Conservation (phyloP, 306 rosid genomes). For the Lagenaria siceraria region DNA sequence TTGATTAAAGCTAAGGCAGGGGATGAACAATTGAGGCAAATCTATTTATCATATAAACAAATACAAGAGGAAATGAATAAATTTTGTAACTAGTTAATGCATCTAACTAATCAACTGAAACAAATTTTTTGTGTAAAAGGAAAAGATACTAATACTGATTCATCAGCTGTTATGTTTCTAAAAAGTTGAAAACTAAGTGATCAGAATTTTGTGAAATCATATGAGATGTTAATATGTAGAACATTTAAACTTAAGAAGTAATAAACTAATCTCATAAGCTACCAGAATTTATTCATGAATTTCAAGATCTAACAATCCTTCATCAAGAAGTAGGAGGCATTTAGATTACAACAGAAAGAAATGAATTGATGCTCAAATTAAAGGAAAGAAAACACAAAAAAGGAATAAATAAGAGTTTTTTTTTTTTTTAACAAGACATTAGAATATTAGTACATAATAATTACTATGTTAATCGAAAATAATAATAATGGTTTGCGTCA, state of each 20-base stretch:
- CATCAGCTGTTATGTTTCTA: not conserved
- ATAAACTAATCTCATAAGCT: not conserved
- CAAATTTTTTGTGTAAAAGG: not conserved
- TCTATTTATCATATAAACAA: not conserved
- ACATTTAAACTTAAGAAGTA: not conserved
- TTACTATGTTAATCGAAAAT: not conserved
- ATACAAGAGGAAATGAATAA: not conserved
- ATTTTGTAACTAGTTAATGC: not conserved
- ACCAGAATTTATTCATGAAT: not conserved
- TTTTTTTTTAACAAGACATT: not conserved
- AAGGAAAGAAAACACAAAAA: not conserved
- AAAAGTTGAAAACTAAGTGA: not conserved
- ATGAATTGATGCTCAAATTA: not conserved
- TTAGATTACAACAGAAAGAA: not conserved
- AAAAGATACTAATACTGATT: not conserved
- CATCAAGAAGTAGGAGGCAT: not conserved
- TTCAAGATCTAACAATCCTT: not conserved
- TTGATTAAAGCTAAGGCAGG: slow-evolving; percentile 1
- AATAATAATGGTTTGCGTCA: not conserved
- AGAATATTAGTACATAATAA: not conserved
- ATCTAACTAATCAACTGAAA: not conserved
- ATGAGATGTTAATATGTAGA: not conserved
- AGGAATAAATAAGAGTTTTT: not conserved
- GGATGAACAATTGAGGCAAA: not conserved
- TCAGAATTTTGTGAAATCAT: not conserved